phyloP scores from a whole-genome alignment of 208 protist species.

The Lotmaria passim region DNA sequence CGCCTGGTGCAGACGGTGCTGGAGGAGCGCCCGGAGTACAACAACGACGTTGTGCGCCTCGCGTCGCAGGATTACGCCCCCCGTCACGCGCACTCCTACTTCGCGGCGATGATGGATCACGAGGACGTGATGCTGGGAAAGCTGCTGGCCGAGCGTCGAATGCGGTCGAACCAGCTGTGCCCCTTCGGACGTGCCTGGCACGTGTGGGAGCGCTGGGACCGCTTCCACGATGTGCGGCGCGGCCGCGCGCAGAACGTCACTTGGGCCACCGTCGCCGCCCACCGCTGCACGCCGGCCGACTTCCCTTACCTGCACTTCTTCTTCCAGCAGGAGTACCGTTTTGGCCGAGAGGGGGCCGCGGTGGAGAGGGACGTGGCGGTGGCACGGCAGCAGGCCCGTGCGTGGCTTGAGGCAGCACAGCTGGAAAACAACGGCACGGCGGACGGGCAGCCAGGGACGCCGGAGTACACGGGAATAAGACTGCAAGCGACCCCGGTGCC shows the following conservation, averaged over 20 bases:
- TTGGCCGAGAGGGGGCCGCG: too few species aligned
- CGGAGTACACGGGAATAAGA: too few species aligned
- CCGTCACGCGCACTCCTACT: neutral
- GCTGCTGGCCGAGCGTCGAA: neutral
- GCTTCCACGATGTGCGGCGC: conserved; percentile 25
- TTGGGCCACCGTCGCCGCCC: conserved; percentile 23
- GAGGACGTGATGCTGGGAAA: conserved; percentile 14
- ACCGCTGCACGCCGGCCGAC: conserved; percentile 22
- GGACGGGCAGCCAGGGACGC: too few species aligned
- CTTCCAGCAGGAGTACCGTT: conserved; percentile 17
- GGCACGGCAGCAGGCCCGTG: too few species aligned
- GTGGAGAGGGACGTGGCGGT: too few species aligned
- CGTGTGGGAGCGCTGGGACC: neutral
- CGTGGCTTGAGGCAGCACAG: too few species aligned
- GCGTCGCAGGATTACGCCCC: neutral
- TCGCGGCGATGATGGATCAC: neutral
- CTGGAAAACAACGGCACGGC: too few species aligned
- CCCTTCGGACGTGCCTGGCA: neutral
- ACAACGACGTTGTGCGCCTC: neutral
- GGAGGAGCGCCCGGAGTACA: neutral
- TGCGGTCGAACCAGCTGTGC: neutral
- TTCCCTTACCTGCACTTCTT: conserved; percentile 15
- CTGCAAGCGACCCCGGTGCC: too few species aligned
- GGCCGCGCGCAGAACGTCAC: conserved; percentile 9
- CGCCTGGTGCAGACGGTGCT: conserved; percentile 5